A percentile compares a stretch with the other conserved stretches of the same genome.
Conservation (phyloP, 257 asterid genomes). For the Solanum pennellii region DNA sequence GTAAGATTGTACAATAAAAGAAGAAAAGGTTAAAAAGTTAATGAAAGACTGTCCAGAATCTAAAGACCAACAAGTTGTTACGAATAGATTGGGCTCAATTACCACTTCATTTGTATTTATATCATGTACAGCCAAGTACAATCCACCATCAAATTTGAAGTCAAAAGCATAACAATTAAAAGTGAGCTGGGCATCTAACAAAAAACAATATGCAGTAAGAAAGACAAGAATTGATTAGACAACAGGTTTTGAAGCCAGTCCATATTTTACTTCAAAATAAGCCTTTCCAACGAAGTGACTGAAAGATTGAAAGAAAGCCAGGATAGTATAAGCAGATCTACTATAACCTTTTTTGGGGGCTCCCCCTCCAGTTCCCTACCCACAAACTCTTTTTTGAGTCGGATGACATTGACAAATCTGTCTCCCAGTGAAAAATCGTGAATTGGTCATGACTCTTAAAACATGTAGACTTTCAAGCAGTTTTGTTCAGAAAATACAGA, state of each 20-base stretch:
- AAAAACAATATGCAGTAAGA: neutral
- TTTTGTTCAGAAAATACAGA: neutral
- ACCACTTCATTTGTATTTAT: neutral
- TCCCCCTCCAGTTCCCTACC: neutral
- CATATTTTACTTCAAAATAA: too few relatives aligned
- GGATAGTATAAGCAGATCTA: neutral
- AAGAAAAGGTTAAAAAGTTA: neutral
- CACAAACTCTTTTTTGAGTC: neutral
- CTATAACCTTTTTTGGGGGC: neutral
- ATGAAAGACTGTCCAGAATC: neutral
- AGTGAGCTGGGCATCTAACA: neutral
- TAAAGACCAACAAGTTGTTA: neutral
- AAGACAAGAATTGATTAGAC: neutral
- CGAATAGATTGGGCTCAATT: neutral
- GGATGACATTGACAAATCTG: neutral
- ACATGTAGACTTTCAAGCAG: neutral
- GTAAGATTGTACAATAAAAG: neutral
- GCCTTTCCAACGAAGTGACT: neutral
- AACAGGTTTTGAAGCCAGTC: neutral
- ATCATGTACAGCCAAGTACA: neutral
- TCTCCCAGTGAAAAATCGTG: neutral
- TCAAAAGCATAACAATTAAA: neutral
- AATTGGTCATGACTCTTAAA: neutral
- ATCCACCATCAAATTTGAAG: neutral
- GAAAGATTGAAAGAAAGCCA: neutral